Conservation (phyloP, 2,329 filamentous ascomycete genomes). For the Stachybotrys elegans region DNA sequence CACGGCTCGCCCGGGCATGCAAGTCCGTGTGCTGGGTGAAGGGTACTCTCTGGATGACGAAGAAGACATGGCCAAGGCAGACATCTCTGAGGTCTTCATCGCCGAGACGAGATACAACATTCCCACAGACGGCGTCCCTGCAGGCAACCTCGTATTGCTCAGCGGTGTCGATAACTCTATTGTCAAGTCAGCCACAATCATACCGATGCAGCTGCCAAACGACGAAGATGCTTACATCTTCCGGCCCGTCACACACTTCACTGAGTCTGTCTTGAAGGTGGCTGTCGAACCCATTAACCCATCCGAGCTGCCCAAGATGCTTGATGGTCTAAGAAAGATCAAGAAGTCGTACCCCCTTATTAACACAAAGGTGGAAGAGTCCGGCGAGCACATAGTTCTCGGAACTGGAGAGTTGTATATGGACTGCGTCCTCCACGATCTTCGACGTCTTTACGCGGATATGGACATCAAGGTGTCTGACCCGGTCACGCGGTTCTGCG, state of each 20-base stretch:
- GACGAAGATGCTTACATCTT: slow-evolving; percentile 95
- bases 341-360: slow-evolving; percentile 97
- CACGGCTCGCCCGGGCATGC: slow-evolving; percentile 73
- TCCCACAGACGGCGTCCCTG: slow-evolving; percentile 83
- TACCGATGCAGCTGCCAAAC: slow-evolving; percentile 73
- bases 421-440: slow-evolving; percentile 95
- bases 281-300: slow-evolving; percentile 98
- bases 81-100: slow-evolving; percentile 82
- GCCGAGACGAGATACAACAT: slow-evolving; percentile 92
- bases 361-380: slow-evolving; percentile 96
- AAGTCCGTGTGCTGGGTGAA: slow-evolving; percentile 89
- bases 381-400: slow-evolving; percentile 89
- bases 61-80: slow-evolving; percentile 90
- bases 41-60: slow-evolving; percentile 95
- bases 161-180: slow-evolving; percentile 96
- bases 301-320: slow-evolving; percentile 96
- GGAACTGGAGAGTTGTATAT: slow-evolving; percentile 99
- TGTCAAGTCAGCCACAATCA: slow-evolving; percentile 90
- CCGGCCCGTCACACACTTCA: slow-evolving; percentile 87
- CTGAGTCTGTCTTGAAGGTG: slow-evolving; percentile 95
- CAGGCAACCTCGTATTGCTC: slow-evolving; percentile 89
- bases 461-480: slow-evolving; percentile 99
- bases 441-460: slow-evolving; percentile 88
- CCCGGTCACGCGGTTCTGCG: slow-evolving; percentile 93
- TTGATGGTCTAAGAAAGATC: slow-evolving; percentile 91